Evolutionary conservation across 148 eudicot species (phyloP), one percentile per base, ranked within the genome.

Genomic region (Linanthus parryae): DNA sequence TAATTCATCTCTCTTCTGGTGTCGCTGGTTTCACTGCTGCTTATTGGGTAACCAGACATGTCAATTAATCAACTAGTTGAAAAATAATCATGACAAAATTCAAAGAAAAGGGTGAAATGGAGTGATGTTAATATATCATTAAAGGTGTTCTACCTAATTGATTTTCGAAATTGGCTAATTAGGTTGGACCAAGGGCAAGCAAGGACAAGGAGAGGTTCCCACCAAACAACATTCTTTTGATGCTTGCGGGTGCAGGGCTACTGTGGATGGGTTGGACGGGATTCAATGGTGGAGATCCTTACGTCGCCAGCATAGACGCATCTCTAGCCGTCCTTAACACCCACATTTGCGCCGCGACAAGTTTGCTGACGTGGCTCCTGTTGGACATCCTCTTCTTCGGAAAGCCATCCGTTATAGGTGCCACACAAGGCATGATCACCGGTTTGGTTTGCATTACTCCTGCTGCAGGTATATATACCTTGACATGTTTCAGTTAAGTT

Each of bases 191-290:
- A 28, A 72, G 77, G 44, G 38, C 61, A 14, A 58, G 26, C 16
- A 66, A 37, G 40, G 77, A 72, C 42, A 19, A 72, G 18, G 77
- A 72, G 53, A 53, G 68, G 58, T 72, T 72, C 41, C 72, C 72
- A 2, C 77, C 77, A 41, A 72, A 72, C 72, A 66, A 72, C 56
- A 66, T 72, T 14, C 17, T 72, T 7, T 19, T 67, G 49, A 72
- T 72, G 77, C 65, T 72, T 11, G 68, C 69, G 0, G 77, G 77
- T 2, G 77, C 72, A 22, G 77, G 77, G 13, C 25, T 67, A 8
- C 58, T 72, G 22, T 72, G 77, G 77, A 66, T 72, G 77, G 77
- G 77, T 2, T 72, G 77, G 77, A 66, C 72, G 4, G 77, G 77
- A 25, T 72, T 72, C 77, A 72, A 72, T 24, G 77, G 77, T 8